Evolutionary conservation across 441 rosid genomes (phyloP).

Genomic region (Eugenia klotzschiana): DNA sequence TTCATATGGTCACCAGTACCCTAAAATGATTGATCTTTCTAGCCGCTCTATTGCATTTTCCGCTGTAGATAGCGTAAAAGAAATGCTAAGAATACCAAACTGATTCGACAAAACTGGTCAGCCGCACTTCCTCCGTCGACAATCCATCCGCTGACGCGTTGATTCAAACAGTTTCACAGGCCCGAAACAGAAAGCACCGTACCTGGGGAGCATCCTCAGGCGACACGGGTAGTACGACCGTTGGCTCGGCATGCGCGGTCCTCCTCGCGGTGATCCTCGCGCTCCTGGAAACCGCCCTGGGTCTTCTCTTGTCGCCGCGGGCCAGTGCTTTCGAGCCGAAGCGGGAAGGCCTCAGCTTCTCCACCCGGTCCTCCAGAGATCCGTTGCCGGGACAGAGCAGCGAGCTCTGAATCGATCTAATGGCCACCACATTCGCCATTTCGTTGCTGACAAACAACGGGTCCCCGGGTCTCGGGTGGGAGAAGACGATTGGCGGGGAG

Average conservation of each 20-base stretch:
- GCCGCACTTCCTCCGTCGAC: not conserved
- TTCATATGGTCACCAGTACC: not conserved
- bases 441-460: not conserved
- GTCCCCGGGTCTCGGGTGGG: not conserved
- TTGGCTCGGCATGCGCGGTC: slow-evolving; percentile 39
- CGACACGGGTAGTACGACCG: slow-evolving; percentile 66
- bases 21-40: not conserved
- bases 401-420: slow-evolving; percentile 46
- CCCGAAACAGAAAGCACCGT: not conserved
- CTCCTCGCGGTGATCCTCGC: slow-evolving; percentile 28
- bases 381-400: slow-evolving; percentile 23
- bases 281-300: slow-evolving; percentile 8
- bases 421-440: slow-evolving; percentile 78
- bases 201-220: slow-evolving; percentile 61
- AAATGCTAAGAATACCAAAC: not conserved
- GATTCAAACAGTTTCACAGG: not conserved
- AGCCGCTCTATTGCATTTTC: not conserved
- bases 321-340: slow-evolving; percentile 28
- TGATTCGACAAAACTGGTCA: not conserved
- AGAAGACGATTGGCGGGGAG: too few relatives aligned
- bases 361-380: slow-evolving; percentile 34
- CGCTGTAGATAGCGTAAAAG: not conserved
- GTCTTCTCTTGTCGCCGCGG: slow-evolving; percentile 15
- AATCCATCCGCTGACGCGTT: not conserved
- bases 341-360: slow-evolving; percentile 40